A percentile compares a stretch with the other conserved stretches of the same genome.
Conservation (phyloP, 1,139 yeast genomes). For the Pneumocystis canis region DNA sequence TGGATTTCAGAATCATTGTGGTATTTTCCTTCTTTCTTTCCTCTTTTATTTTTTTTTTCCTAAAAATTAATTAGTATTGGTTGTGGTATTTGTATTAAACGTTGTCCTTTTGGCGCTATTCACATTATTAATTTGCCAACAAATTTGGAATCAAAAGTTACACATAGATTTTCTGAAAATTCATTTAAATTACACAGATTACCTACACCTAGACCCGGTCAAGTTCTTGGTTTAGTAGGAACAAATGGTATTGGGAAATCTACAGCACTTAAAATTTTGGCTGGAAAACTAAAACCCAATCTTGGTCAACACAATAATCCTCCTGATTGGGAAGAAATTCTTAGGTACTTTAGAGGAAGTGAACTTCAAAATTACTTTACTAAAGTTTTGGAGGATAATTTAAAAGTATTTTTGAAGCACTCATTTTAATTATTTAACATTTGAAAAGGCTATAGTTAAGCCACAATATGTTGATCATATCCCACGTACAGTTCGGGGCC, state of each 20-base stretch:
- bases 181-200: constrained; percentile 91
- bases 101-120: constrained; percentile 95
- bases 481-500: constrained; percentile 89
- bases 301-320: constrained; percentile 88
- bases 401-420: constrained; percentile 21
- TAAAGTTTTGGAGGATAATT: constrained; percentile 79
- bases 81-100: constrained; percentile 98
- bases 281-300: constrained; percentile 97
- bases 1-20: constrained; percentile 90
- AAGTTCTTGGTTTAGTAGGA: constrained; percentile 92
- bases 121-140: constrained; percentile 92
- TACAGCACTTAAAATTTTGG: constrained; percentile 91
- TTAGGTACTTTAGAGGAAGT: constrained; percentile 84
- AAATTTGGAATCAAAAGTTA: constrained; percentile 76
- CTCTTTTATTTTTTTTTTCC: neutral
- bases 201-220: constrained; percentile 98
- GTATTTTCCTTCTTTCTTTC: constrained; percentile 4
- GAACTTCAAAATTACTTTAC: constrained; percentile 94
- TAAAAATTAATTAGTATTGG: constrained; percentile 40
- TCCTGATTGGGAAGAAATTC: constrained; percentile 92
- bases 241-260: constrained; percentile 98
- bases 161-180: constrained; percentile 95
- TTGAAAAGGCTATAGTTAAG: constrained; percentile 68
- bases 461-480: constrained; percentile 97
- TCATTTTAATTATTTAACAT: neutral